These are phyloP conservation scores for Telfairia occidentalis DNA, from an alignment of 331 rosid species.

Conservation along the genomic window DNA sequence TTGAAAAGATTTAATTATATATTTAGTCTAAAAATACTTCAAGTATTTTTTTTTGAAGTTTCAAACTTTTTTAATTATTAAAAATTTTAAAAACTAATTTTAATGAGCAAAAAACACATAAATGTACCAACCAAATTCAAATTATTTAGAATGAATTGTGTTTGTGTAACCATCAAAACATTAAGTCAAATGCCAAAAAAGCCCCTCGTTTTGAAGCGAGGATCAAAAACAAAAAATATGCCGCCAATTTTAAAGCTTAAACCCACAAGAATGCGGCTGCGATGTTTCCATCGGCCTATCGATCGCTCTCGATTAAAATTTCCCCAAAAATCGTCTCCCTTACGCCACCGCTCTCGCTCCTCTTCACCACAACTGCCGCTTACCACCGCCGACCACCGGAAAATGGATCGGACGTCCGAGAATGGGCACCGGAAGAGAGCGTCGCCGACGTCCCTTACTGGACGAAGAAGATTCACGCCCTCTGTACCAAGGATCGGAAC, in stretches of 20 bases:
- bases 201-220: background rate
- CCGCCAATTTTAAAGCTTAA: background rate
- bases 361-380: background rate
- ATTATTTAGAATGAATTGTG: too few relatives aligned
- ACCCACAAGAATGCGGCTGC: background rate
- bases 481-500: slow-evolving; percentile 24
- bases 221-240: background rate
- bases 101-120: too few relatives aligned
- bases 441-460: slow-evolving; percentile 24
- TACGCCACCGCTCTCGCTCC: background rate
- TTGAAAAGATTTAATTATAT: too few relatives aligned
- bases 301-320: slow-evolving; percentile 2
- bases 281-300: background rate
- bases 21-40: too few relatives aligned
- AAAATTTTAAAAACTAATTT: too few relatives aligned
- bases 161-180: too few relatives aligned
- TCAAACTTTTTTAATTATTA: too few relatives aligned
- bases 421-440: slow-evolving; percentile 15
- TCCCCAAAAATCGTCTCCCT: slow-evolving; percentile 15
- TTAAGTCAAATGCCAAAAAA: background rate
- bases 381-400: background rate
- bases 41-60: too few relatives aligned
- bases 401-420: background rate
- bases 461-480: slow-evolving; percentile 37
- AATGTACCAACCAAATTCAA: too few relatives aligned